phyloP scores from a whole-genome alignment of 2,329 filamentous ascomycete genomes.

The Colletotrichum lindemuthianum region DNA sequence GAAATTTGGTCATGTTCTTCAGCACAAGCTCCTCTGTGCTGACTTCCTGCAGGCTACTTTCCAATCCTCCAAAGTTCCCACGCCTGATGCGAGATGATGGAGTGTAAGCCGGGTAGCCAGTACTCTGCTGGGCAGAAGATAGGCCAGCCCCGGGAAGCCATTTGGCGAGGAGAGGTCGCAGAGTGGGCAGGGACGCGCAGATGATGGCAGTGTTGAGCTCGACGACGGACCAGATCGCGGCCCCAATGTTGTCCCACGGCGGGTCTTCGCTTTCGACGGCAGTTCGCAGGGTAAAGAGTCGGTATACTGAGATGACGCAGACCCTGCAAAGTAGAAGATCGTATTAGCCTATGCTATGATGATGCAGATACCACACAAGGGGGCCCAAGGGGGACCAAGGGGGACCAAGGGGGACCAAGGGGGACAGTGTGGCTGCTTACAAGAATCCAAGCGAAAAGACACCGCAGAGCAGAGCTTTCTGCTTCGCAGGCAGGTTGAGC shows the following conservation, averaged over 20 bases:
- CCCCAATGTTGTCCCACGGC: constrained; percentile 45
- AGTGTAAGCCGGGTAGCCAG: constrained; percentile 38
- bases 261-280: constrained; percentile 43
- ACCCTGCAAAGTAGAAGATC: constrained; percentile 37
- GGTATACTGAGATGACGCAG: constrained; percentile 46
- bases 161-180: constrained; percentile 42
- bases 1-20: constrained; percentile 25
- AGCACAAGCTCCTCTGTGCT: constrained; percentile 42
- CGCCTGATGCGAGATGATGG: constrained; percentile 20
- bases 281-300: constrained; percentile 44
- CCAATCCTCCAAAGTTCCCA: constrained; percentile 28
- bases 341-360: too few relatives aligned
- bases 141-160: constrained; percentile 38
- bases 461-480: constrained; percentile 42
- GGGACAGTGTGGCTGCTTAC: constrained; percentile 36
- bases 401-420: too few relatives aligned
- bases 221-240: constrained; percentile 45
- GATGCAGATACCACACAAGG: too few relatives aligned
- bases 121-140: constrained; percentile 34
- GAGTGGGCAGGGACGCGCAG: constrained; percentile 43
- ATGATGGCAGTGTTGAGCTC: constrained; percentile 45
- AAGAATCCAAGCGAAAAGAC: constrained; percentile 47
- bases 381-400: too few relatives aligned
- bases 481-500: constrained; percentile 40
- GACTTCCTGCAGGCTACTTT: constrained; percentile 32